Conservation (phyloP, 2,329 filamentous ascomycete species). For the Hypocreales sp. region DNA sequence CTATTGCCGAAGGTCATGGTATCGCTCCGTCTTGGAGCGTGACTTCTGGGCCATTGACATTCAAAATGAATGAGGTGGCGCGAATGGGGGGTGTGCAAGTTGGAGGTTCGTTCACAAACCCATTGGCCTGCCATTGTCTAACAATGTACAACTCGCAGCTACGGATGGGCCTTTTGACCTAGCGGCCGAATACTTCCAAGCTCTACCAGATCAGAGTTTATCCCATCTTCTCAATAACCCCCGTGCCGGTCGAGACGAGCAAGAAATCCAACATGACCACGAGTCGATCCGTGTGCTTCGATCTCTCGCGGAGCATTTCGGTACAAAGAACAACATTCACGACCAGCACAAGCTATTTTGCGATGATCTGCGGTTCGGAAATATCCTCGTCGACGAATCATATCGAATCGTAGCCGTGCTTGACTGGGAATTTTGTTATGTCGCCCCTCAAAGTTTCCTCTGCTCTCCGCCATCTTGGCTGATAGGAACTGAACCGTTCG, state of each 20-base stretch:
- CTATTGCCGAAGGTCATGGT: background rate
- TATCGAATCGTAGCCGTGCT: slow-evolving; percentile 2
- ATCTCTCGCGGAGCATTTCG: background rate
- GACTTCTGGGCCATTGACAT: background rate
- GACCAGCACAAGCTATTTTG: slow-evolving; percentile 1
- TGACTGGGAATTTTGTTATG: slow-evolving; percentile 3
- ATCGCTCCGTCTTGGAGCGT: background rate
- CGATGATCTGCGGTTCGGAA: slow-evolving; percentile 2
- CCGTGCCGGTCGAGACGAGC: background rate
- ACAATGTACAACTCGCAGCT: background rate
- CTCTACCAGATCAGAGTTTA: background rate
- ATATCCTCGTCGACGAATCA: slow-evolving; percentile 2
- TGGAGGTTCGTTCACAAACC: background rate
- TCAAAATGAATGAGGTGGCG: slow-evolving; percentile 1
- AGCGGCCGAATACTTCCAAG: background rate
- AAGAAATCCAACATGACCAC: background rate
- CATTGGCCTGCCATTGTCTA: background rate
- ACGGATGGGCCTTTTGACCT: background rate
- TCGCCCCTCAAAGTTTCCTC: slow-evolving; percentile 2
- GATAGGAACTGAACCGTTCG: slow-evolving; percentile 2
- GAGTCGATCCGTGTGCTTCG: background rate
- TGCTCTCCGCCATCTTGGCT: slow-evolving; percentile 2
- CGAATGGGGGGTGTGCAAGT: background rate
- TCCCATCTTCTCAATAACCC: background rate
- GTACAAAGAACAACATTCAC: background rate